Conservation (phyloP, 2,329 filamentous ascomycete species). For the Stemphylium lycopersici region DNA sequence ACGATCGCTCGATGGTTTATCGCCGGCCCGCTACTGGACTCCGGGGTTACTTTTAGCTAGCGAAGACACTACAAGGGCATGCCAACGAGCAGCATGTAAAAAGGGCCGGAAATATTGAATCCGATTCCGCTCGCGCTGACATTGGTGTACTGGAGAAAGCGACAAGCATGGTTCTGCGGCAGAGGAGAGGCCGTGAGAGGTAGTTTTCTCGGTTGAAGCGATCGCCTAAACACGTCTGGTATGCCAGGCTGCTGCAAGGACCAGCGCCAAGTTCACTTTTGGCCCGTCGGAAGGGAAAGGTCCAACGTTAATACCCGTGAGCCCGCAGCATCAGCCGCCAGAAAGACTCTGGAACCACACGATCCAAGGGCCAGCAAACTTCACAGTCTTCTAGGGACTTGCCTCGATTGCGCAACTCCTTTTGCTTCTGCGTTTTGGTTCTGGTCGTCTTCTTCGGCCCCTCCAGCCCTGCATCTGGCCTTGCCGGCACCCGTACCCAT, state of each 20-base stretch:
- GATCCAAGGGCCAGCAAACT: constrained; percentile 10
- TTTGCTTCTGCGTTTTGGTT: not conserved
- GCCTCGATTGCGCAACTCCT: constrained; percentile 1
- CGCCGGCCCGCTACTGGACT: constrained; percentile 13
- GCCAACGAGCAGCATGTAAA: not conserved
- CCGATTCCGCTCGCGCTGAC: not conserved
- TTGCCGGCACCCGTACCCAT: constrained; percentile 1
- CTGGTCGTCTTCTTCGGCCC: constrained; percentile 8
- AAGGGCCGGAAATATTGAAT: too few relatives aligned
- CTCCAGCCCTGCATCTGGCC: constrained; percentile 6
- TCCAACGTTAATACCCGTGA: constrained; percentile 21
- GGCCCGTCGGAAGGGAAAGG: constrained; percentile 6
- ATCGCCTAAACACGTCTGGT: constrained; percentile 12
- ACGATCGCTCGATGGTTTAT: constrained; percentile 10
- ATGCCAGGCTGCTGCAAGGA: constrained; percentile 7
- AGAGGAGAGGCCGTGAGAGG: constrained; percentile 1
- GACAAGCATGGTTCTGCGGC: constrained; percentile 8
- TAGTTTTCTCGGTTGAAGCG: constrained; percentile 5
- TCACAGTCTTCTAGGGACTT: not conserved
- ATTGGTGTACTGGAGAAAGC: not conserved
- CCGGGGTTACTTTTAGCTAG: not conserved
- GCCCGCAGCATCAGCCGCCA: constrained; percentile 6
- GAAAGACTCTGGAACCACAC: constrained; percentile 14
- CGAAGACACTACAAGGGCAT: not conserved
- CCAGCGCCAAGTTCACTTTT: constrained; percentile 13